Base-by-base conservation (phyloP, 306 rosid genomes). In the Sicyos edulis region DNA sequence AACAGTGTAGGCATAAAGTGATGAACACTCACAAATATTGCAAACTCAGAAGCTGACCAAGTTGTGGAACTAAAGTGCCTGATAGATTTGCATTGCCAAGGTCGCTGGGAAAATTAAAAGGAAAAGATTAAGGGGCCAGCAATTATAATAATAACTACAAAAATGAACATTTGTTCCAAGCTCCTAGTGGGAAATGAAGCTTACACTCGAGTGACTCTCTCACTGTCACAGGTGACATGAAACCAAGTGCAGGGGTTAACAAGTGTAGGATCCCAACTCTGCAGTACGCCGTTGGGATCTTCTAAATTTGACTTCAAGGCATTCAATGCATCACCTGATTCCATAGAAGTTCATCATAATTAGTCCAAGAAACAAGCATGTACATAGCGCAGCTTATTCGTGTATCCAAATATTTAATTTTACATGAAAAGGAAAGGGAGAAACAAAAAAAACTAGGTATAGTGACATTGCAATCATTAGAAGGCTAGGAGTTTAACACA, bases 181-280 rank as follows among this genome's bases (percentile, higher is more conserved):
- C 52, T 56, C 75, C 64, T 32, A 37, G 76, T 32, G 45, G 45
- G 40, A 1, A 61, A 15, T 57, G 24, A 37, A 82, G 78, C 97
- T 88, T 88, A 93, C 99, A 93, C 97, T 70, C 97, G 87, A 14
- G 97, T 93, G 71, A 93, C 99, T 4, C 5, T 83, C 70, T 86
- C 91, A 34, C 82, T 80, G 60, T 86, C 88, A 83, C 99, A 93
- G 10, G 96, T 87, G 65, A 93, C 96, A 55, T 93, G 97, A 75
- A 91, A 93, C 99, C 99, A 93, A 0, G 97, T 89, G 74, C 97
- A 93, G 64, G 99, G 99, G 86, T 91, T 88, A 66, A 88, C 95
- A 21, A 91, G 96, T 12, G 95, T 87, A 20, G 95, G 79, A 85
- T 90, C 95, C 99, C 99, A 93, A 78, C 95, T 93, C 77, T 87